Evolutionary conservation across 495 filamentous ascomycete species (phyloP).

Genomic region (Penicillium pancosmium): DNA sequence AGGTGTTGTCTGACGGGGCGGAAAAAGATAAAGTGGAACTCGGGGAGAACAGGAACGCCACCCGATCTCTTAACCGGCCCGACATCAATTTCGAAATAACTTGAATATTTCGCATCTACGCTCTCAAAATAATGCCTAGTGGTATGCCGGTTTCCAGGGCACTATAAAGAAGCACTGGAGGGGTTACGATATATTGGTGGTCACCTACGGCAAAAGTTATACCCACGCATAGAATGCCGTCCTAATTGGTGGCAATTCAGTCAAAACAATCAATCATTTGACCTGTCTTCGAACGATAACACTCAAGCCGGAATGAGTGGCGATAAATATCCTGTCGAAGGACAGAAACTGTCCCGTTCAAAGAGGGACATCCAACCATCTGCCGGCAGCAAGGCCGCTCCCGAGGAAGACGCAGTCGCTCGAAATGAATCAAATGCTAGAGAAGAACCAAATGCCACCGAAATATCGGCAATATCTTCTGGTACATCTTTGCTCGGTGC

Average conservation of each 20-base stretch:
- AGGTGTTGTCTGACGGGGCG: not conserved
- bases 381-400: not conserved
- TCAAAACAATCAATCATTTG: not conserved
- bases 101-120: no score
- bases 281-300: not conserved
- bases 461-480: not conserved
- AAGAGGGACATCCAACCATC: not conserved
- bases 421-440: not conserved
- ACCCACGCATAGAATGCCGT: not conserved
- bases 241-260: not conserved
- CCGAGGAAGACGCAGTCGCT: not conserved
- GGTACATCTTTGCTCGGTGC: not conserved
- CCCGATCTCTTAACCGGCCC: conserved; percentile 5
- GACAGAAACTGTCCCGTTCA: not conserved
- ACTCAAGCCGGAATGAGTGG: not conserved
- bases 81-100: not conserved
- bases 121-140: no score
- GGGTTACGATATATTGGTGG: no score
- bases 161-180: no score
- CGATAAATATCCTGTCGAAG: not conserved
- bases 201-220: no score
- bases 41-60: conserved; percentile 9
- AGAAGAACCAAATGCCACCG: not conserved
- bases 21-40: conserved; percentile 4
- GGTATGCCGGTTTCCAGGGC: not conserved